phyloP scores from a whole-genome alignment of 2,329 filamentous ascomycete species.

The Cladobotryum mycophilum region DNA sequence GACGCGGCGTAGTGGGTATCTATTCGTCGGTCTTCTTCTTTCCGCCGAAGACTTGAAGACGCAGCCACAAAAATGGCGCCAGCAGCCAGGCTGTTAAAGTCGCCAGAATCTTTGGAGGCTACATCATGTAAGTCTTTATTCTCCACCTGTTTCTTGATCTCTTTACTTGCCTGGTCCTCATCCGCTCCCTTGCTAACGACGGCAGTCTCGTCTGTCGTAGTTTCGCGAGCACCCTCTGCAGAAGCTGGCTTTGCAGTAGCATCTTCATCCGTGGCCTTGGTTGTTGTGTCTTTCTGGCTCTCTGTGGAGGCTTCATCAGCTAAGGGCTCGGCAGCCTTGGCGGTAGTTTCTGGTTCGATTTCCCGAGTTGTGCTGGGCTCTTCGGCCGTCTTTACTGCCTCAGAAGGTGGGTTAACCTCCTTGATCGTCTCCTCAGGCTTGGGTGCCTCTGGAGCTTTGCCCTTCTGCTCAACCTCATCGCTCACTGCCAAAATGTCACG shows the following conservation, averaged over 20 bases:
- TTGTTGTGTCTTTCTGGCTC: background rate
- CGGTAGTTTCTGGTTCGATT: background rate
- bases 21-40: constrained; percentile 6
- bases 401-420: constrained; percentile 4
- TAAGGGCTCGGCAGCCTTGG: constrained; percentile 5
- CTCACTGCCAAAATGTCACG: constrained; percentile 1
- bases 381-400: constrained; percentile 5
- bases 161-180: constrained; percentile 13
- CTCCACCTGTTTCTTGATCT: constrained; percentile 10
- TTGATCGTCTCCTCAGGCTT: constrained; percentile 5
- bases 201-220: constrained; percentile 2
- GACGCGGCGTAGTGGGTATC: constrained; percentile 6
- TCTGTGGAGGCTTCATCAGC: background rate
- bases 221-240: background rate
- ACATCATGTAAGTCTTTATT: constrained; percentile 13
- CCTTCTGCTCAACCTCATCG: constrained; percentile 6
- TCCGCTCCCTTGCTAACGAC: constrained; percentile 2
- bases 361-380: constrained; percentile 6
- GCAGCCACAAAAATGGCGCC: constrained; percentile 13
- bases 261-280: background rate
- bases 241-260: constrained; percentile 1
- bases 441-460: constrained; percentile 2
- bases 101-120: constrained; percentile 11
- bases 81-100: constrained; percentile 10
- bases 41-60: constrained; percentile 6